Evolutionary conservation across 1,284 basidiomycete species (phyloP), one percentile per base, ranked within the genome.

Genomic region (Ganoderma sinense): DNA sequence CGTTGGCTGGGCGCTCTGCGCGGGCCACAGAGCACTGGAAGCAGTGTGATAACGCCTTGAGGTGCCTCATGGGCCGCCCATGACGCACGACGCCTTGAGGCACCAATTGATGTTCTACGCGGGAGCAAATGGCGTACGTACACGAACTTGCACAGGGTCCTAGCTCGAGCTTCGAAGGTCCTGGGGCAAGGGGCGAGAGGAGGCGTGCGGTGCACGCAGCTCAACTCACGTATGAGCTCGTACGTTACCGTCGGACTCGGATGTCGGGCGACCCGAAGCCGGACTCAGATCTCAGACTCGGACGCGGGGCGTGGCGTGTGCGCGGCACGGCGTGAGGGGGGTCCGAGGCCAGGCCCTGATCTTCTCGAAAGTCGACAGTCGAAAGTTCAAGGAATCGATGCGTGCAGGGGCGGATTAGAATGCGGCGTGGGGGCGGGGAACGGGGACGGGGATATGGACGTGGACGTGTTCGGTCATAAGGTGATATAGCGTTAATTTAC

Each of bases 171-270:
- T 33, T 36, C 33, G 56, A 13, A 20, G 56, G 7, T 56, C 31
- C n/a, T 10, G 56, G 11, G 31, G 23, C 23, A 41, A 26, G 23
- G 39, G 13, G 33, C 29, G 56, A 33, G 6, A 20, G 20, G n/a
- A n/a, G n/a, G n/a, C n/a, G n/a, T n/a, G 36, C 45, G 45, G 48
- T 11, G 48, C 2, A 26, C 48, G 48, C 23, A 8, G 23, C 7
- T 26, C 23, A 8, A 11, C 7, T 26, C 48, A 51, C 48, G 48
- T 51, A 51, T 10, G 41, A n/a, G n/a, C n/a, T 2, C 1, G n/a
- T 40, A 60, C 39, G 39, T 60, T 60, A 60, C 59, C 36, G 39
- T 40, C 39, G 29, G 56, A 58, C 56, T 58, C 56, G 56, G 33
- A 36, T 33, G 33, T 58, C 56, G 39, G 39, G 16, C 23, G 39